Base-by-base conservation (phyloP, 495 filamentous ascomycete species). In the Ascodesmis nigricans region DNA sequence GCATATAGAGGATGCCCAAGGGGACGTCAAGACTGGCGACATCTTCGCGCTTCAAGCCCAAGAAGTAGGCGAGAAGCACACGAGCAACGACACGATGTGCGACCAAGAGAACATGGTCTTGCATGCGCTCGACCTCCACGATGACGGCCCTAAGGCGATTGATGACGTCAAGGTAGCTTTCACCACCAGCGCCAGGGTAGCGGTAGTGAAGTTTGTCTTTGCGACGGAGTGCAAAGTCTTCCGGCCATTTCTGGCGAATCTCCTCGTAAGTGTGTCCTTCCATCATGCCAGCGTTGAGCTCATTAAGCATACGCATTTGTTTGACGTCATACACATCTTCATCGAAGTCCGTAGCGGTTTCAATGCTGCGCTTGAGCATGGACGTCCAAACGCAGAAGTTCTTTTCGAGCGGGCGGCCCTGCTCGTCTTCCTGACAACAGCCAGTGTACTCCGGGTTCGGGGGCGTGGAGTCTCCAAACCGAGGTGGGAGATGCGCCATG, bases 371-470 rank as follows among this genome's bases (percentile, higher is more conserved):
- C 45, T 76, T 73, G 44, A 97, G 69, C 84, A 93, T 95, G 7
- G 78, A 87, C 7, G 84, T 91, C 87, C 87, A 97, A 16, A 97
- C 78, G 54, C 87, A 97, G 53, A 91, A 93, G 47, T 83, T 87
- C 58, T 90, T 91, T 16, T 73, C 66, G 23, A 67, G 57, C 4
- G 69, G 60, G 18, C 68, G 65, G 2, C 46, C 53, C 20, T 65
- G 56, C 1, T 45, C 50, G 27, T 64, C 60, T 23, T 53, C 50
- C 4, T 39, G 44, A 26, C 31, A 47, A 13, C 40, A 27, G 1
- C 60, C 57, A 4, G 60, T 55, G 47, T 80, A 74, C 40, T 90
- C 75, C 0, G 87, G 87, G 49, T 93, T 93, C 5, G 87, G 87
- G 1, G 87, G 87, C 11, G 87, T 95, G 43, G 73, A 75, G 52